These are phyloP conservation scores for Epichloe uncinata DNA, from an alignment of 2,329 filamentous ascomycete species.

Conservation along the genomic window DNA sequence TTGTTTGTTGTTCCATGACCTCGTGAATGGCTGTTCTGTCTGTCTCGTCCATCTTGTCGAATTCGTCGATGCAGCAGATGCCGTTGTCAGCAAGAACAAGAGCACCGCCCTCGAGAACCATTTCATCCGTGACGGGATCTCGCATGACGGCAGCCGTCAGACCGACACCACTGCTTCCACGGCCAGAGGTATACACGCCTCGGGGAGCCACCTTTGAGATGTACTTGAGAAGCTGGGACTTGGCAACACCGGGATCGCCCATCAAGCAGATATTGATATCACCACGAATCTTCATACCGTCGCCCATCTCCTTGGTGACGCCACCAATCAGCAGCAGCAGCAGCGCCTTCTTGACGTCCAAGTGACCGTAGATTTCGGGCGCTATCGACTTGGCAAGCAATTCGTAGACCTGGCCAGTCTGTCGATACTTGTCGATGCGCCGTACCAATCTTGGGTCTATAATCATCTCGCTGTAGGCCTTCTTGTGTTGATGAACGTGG, in stretches of 20 bases:
- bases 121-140: constrained; percentile 71
- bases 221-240: constrained; percentile 95
- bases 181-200: constrained; percentile 72
- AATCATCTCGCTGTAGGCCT: constrained; percentile 86
- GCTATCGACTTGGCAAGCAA: constrained; percentile 92
- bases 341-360: constrained; percentile 96
- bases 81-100: constrained; percentile 71
- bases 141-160: constrained; percentile 74
- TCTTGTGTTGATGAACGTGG: constrained; percentile 89
- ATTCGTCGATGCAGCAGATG: constrained; percentile 78
- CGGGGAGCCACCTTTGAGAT: constrained; percentile 96
- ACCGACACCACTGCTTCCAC: constrained; percentile 71
- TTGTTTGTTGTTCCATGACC: constrained; percentile 82
- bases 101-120: constrained; percentile 71
- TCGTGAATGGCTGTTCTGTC: constrained; percentile 75
- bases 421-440: constrained; percentile 73
- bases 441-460: constrained; percentile 68
- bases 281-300: constrained; percentile 97
- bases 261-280: constrained; percentile 98
- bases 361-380: constrained; percentile 90
- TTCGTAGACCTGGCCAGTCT: constrained; percentile 87
- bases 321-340: constrained; percentile 91
- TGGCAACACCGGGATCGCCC: constrained; percentile 98
- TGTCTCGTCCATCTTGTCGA: constrained; percentile 81
- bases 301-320: constrained; percentile 91